These are phyloP conservation scores for Aspergillus taichungensis DNA, from an alignment of 495 filamentous ascomycete species.

Conservation along the genomic window DNA sequence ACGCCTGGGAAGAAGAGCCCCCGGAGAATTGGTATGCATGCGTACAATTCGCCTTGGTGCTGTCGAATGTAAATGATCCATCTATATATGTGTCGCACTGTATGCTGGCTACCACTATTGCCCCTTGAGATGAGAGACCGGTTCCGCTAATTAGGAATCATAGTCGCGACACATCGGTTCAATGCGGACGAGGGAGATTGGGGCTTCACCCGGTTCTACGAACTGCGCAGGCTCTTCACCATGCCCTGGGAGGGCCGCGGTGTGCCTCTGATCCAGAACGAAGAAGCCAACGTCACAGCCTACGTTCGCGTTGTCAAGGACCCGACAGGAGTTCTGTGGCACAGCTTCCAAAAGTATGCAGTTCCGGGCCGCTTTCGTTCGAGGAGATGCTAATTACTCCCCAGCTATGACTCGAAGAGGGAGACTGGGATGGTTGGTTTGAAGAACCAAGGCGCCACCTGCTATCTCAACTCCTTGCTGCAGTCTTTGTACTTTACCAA, in stretches of 20 bases:
- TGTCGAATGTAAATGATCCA: conserved; percentile 90
- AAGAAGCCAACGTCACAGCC: conserved; percentile 77
- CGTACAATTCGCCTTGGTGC: conserved; percentile 86
- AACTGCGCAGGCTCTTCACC: conserved; percentile 73
- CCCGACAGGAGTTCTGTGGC: conserved; percentile 97
- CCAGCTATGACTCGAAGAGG: conserved; percentile 92
- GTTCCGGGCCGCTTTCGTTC: not conserved
- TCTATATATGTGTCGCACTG: conserved; percentile 61
- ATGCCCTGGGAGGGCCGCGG: conserved; percentile 56
- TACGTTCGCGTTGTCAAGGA: conserved; percentile 94
- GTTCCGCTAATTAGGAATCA: conserved; percentile 11
- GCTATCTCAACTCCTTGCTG: conserved; percentile 94
- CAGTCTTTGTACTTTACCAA: conserved; percentile 98
- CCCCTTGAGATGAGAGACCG: not conserved
- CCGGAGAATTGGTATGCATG: conserved; percentile 93
- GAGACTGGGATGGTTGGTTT: conserved; percentile 96
- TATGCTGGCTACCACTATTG: conserved; percentile 17
- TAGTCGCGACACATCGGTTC: conserved; percentile 77
- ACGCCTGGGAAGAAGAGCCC: conserved; percentile 64
- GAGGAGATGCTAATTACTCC: conserved; percentile 12
- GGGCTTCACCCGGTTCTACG: conserved; percentile 92
- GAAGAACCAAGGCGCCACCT: conserved; percentile 96
- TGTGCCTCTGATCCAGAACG: conserved; percentile 79
- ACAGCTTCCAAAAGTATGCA: conserved; percentile 82
- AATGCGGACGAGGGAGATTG: conserved; percentile 96